A percentile compares a stretch with the other conserved stretches of the same genome.
These are phyloP conservation scores for Neospora caninum DNA, from an alignment of 169 alveolate species.

Conservation along the genomic window DNA sequence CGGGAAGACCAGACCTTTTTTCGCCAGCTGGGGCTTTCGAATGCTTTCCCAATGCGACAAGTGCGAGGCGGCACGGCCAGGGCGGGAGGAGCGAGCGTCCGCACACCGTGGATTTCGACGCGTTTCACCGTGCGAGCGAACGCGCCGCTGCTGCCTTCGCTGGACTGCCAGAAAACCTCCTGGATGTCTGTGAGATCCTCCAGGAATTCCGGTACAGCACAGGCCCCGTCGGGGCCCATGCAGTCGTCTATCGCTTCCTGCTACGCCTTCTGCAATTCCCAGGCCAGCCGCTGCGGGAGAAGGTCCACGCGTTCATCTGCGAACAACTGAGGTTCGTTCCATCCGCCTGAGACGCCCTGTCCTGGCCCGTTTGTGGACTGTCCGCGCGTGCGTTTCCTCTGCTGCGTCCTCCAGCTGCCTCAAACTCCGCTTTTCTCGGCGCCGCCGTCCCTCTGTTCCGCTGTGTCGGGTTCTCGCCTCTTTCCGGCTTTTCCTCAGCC, in stretches of 20 bases:
- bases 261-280: constrained; percentile 25
- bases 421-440: background rate
- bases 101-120: too few species aligned
- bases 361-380: background rate
- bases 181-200: constrained; percentile 51
- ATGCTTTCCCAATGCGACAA: too few species aligned
- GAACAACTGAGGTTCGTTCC: constrained; percentile 49
- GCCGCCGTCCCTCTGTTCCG: too few species aligned
- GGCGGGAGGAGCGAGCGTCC: too few species aligned
- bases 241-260: constrained; percentile 48
- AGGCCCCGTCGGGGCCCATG: constrained; percentile 43
- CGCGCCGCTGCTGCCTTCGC: background rate
- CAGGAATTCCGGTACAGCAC: constrained; percentile 36
- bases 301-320: constrained; percentile 52
- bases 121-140: too few species aligned
- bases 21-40: too few species aligned
- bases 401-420: background rate
- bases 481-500: too few species aligned
- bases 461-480: too few species aligned
- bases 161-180: constrained; percentile 42
- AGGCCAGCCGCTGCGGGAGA: constrained; percentile 6
- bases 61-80: too few species aligned
- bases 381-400: background rate
- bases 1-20: too few species aligned
- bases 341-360: background rate